Percentiles rank a stretch among this genome's conserved stretches.
phyloP scores from a whole-genome alignment of 345 rosid species.

The Crucihimalaya himalaica region DNA sequence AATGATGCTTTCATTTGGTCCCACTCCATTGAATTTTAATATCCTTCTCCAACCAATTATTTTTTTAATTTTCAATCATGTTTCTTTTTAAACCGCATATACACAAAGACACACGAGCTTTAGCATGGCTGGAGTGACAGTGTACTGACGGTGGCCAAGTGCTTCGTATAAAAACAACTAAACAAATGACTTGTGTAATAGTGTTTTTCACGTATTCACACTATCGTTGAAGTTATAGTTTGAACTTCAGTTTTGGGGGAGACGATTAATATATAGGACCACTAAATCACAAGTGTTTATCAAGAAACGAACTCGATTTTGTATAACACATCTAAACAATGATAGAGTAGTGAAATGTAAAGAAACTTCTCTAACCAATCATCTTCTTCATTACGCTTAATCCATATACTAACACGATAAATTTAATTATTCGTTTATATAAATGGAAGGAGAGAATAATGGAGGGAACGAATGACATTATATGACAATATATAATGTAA shows the following conservation, averaged over 20 bases:
- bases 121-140: constrained; percentile 31
- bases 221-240: neutral
- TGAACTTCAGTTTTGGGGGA: neutral
- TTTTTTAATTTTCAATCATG: neutral
- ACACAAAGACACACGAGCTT: neutral
- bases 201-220: constrained; percentile 18
- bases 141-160: constrained; percentile 33
- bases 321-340: too few relatives aligned
- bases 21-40: constrained; percentile 35
- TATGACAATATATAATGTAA: neutral
- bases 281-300: neutral
- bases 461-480: neutral
- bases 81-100: neutral
- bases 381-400: too few relatives aligned
- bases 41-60: constrained; percentile 18
- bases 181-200: neutral
- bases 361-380: too few relatives aligned
- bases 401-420: neutral
- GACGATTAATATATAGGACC: neutral
- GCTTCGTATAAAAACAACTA: neutral
- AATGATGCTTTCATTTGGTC: constrained; percentile 40
- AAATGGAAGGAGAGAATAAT: neutral
- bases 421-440: neutral
- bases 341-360: too few relatives aligned
- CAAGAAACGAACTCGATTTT: neutral